These are phyloP conservation scores for Pyricularia grisea DNA, from an alignment of 2,329 filamentous ascomycete species.

Conservation along the genomic window DNA sequence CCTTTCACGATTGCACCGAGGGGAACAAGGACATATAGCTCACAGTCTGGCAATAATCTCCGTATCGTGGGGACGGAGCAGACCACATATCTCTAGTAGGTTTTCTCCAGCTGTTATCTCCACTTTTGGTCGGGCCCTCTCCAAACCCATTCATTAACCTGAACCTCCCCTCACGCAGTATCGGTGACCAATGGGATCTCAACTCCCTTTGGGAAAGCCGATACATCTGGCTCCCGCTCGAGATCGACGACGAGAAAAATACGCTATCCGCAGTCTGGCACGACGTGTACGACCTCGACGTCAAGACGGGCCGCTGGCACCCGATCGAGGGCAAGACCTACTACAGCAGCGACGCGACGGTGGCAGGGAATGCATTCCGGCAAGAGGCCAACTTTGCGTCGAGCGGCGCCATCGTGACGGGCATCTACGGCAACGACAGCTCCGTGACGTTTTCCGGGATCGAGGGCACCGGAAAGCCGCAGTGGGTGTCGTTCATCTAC, in stretches of 20 bases:
- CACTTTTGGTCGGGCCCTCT: not conserved
- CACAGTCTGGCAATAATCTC: conserved; percentile 40
- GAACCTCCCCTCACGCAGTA: not conserved
- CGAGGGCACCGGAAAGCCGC: conserved; percentile 37
- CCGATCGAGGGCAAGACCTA: conserved; percentile 38
- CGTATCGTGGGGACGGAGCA: conserved; percentile 36
- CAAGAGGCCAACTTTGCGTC: conserved; percentile 46
- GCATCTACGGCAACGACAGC: conserved; percentile 45
- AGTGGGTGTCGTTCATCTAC: conserved; percentile 50
- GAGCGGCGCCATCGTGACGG: conserved; percentile 35
- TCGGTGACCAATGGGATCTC: conserved; percentile 33
- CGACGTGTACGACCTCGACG: conserved; percentile 45
- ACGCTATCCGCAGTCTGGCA: conserved; percentile 40
- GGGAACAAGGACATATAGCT: conserved; percentile 42
- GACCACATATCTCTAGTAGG: conserved; percentile 36
- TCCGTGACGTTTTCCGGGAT: conserved; percentile 39
- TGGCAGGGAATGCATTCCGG: conserved; percentile 34
- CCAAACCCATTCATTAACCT: not conserved
- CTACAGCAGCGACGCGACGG: conserved; percentile 9
- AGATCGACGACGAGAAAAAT: conserved; percentile 41
- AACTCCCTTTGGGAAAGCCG: conserved; percentile 47
- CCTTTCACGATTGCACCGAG: conserved; percentile 40
- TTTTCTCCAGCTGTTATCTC: not conserved
- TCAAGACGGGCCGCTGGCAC: conserved; percentile 38
- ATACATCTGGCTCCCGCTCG: conserved; percentile 47